phyloP scores from a whole-genome alignment of 768 basidiomycete genomes.

The Kwoniella mangroviensis region DNA sequence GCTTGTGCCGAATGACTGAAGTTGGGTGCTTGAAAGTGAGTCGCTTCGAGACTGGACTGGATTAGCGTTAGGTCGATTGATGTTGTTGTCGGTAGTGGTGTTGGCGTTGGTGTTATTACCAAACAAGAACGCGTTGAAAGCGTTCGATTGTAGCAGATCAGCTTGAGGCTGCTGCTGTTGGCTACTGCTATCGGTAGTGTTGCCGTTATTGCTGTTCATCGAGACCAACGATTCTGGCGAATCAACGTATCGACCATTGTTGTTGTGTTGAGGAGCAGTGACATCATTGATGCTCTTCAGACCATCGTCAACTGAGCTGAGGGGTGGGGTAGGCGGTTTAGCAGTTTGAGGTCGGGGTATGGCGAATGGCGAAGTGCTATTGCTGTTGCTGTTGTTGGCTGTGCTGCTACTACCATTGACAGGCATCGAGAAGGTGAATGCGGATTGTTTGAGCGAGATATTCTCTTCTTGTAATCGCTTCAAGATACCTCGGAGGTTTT shows the following conservation, averaged over 20 bases:
- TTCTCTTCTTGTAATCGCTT: slow-evolving; percentile 86
- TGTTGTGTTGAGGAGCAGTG: slow-evolving; percentile 19
- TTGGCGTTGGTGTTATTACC: slow-evolving; percentile 10
- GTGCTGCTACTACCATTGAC: slow-evolving; percentile 51
- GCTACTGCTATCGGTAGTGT: slow-evolving; percentile 10
- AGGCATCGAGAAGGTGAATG: slow-evolving; percentile 84
- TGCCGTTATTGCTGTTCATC: slow-evolving; percentile 20
- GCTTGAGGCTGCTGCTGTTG: slow-evolving; percentile 9
- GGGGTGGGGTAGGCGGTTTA: slow-evolving; percentile 46
- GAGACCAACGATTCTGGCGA: slow-evolving; percentile 42
- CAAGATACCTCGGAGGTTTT: slow-evolving; percentile 84
- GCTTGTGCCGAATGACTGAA: slow-evolving; percentile 19
- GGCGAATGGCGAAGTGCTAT: slow-evolving; percentile 6
- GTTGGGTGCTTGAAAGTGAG: not conserved
- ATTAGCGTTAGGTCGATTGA: slow-evolving; percentile 3
- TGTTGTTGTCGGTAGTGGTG: slow-evolving; percentile 8
- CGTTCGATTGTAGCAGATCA: slow-evolving; percentile 25
- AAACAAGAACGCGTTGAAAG: slow-evolving; percentile 35
- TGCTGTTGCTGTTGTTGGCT: slow-evolving; percentile 9
- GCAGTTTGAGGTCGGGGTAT: slow-evolving; percentile 12
- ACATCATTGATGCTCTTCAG: slow-evolving; percentile 39
- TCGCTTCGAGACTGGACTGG: slow-evolving; percentile 1
- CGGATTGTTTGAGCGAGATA: slow-evolving; percentile 73
- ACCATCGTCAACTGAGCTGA: slow-evolving; percentile 30
- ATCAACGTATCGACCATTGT: slow-evolving; percentile 24